These are phyloP conservation scores for Coprinopsis sp. DNA, from an alignment of 768 basidiomycete genomes.

Conservation along the genomic window DNA sequence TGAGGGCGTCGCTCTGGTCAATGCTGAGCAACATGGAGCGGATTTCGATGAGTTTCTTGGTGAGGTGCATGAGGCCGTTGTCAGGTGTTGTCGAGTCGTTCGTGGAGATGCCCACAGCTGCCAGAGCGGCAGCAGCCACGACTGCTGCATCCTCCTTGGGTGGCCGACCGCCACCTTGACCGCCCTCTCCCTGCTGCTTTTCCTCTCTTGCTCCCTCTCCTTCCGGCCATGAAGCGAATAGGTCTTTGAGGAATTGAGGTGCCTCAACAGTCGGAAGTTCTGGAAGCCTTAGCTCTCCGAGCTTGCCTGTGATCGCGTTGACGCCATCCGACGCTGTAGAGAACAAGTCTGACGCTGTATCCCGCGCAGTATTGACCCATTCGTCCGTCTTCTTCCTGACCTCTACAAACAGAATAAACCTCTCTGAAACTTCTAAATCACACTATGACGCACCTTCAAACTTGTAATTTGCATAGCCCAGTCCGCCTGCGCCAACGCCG, in stretches of 20 bases:
- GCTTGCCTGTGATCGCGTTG: constrained; percentile 51
- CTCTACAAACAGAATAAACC: constrained; percentile 40
- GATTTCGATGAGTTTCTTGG: constrained; percentile 94
- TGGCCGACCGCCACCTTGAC: constrained; percentile 39
- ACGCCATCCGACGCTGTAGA: constrained; percentile 70
- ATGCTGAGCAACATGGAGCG: constrained; percentile 91
- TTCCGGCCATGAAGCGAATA: constrained; percentile 38
- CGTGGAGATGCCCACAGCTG: constrained; percentile 59
- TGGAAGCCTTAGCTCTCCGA: constrained; percentile 58
- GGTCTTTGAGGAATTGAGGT: constrained; percentile 68
- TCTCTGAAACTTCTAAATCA: neutral
- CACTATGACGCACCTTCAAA: constrained; percentile 65
- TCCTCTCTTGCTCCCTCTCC: constrained; percentile 27
- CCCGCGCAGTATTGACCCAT: constrained; percentile 64
- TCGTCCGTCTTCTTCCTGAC: constrained; percentile 62
- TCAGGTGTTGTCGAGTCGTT: constrained; percentile 44
- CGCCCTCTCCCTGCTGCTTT: constrained; percentile 24
- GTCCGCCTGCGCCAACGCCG: constrained; percentile 84
- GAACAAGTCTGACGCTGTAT: constrained; percentile 64
- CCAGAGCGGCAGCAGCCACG: constrained; percentile 71
- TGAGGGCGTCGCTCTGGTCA: constrained; percentile 91
- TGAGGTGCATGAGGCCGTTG: constrained; percentile 90
- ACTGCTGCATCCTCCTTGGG: constrained; percentile 53
- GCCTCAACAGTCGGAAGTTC: constrained; percentile 49
- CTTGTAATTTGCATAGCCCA: constrained; percentile 96